phyloP scores from a whole-genome alignment of 495 filamentous ascomycete species.

The Friedmanniomyces endolithicus region DNA sequence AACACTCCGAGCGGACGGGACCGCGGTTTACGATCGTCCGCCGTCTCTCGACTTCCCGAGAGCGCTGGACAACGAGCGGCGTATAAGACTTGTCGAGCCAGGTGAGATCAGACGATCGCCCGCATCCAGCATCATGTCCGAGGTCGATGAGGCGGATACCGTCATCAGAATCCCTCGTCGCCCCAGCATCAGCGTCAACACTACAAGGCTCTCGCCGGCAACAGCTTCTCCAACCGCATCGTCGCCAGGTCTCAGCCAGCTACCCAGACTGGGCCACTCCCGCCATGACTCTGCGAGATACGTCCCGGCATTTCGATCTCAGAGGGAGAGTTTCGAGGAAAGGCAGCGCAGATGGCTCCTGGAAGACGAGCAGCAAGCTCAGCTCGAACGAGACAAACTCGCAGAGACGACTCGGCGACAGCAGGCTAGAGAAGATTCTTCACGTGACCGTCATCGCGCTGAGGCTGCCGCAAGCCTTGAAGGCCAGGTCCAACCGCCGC shows the following conservation, averaged over 20 bases:
- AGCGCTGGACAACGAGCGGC: slow-evolving; percentile 10
- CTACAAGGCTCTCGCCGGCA: neutral
- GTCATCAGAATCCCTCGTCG: neutral
- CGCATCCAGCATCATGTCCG: slow-evolving; percentile 5
- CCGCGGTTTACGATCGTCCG: slow-evolving; percentile 7
- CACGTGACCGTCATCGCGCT: slow-evolving; percentile 2
- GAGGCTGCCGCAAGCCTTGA: slow-evolving; percentile 8
- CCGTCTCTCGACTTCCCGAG: slow-evolving; percentile 9
- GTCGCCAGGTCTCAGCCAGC: slow-evolving; percentile 12
- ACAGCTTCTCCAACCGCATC: neutral
- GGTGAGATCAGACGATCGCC: neutral
- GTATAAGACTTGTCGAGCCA: neutral
- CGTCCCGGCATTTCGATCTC: neutral
- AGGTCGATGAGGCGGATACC: neutral
- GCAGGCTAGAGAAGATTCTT: neutral
- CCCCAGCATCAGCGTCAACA: slow-evolving; percentile 8
- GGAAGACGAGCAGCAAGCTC: slow-evolving; percentile 12
- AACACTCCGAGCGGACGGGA: slow-evolving; percentile 6
- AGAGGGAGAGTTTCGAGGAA: neutral
- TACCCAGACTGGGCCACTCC: neutral
- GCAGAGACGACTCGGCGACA: slow-evolving; percentile 11
- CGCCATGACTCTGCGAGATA: neutral
- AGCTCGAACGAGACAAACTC: slow-evolving; percentile 7
- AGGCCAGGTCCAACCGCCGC: neutral
- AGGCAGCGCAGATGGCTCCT: neutral